Conservation (phyloP, 176 grass and related monocot genomes). For the Guadua angustifolia region DNA sequence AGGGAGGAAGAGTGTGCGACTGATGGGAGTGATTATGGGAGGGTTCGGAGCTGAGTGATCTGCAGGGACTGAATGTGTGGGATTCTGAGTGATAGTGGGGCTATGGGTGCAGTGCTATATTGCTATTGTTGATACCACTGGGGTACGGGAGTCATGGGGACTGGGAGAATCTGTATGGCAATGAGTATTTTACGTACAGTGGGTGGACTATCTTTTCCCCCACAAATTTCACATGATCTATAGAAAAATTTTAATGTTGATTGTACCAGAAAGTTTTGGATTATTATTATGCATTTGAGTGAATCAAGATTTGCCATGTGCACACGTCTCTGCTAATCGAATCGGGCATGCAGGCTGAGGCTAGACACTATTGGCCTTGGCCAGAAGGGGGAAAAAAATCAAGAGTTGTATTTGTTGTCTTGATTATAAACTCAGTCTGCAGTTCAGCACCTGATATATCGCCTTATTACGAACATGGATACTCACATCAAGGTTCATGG, state of each 20-base stretch:
- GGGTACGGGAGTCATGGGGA: neutral
- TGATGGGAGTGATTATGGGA: constrained; percentile 1
- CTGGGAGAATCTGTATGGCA: neutral
- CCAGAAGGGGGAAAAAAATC: neutral
- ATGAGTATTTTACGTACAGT: neutral
- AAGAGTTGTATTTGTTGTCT: neutral
- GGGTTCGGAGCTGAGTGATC: neutral
- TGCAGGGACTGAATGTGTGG: neutral
- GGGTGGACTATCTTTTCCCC: neutral
- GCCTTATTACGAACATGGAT: neutral
- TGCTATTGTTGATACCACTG: neutral
- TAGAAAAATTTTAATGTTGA: neutral
- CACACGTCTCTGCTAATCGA: neutral
- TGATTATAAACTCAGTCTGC: constrained; percentile 2
- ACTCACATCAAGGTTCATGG: neutral
- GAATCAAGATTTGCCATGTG: neutral
- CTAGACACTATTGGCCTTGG: neutral
- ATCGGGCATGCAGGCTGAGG: neutral
- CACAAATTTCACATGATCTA: neutral
- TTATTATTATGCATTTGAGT: constrained; percentile 15
- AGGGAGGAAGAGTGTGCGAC: neutral
- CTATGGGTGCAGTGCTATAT: neutral
- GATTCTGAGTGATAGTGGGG: neutral
- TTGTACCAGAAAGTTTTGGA: constrained; percentile 18
- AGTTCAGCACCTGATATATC: constrained; percentile 6